Evolutionary conservation across 2,329 filamentous ascomycete genomes (phyloP).

Genomic region (Didymella keratinophila): DNA sequence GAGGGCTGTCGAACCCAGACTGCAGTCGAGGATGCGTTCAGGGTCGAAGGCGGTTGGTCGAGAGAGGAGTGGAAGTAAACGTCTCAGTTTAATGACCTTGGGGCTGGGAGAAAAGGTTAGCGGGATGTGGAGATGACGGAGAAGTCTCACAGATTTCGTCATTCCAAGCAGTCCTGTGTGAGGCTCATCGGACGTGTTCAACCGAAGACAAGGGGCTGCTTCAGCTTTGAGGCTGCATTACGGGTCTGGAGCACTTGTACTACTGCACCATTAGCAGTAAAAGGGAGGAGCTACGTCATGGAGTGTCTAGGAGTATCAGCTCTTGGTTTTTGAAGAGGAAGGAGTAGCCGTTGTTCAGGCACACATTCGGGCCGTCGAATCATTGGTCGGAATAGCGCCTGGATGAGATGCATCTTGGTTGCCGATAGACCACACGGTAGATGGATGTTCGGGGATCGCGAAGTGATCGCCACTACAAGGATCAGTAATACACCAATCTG

Average conservation of each 20-base stretch:
- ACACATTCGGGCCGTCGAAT: background rate
- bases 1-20: slow-evolving; percentile 36
- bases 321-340: background rate
- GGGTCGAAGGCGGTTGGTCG: slow-evolving; percentile 16
- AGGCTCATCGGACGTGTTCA: background rate
- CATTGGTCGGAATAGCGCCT: background rate
- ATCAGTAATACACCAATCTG: slow-evolving; percentile 7
- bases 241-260: background rate
- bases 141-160: background rate
- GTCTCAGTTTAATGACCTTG: slow-evolving; percentile 36
- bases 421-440: background rate
- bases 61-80: slow-evolving; percentile 34
- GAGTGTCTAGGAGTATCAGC: background rate
- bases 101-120: slow-evolving; percentile 36
- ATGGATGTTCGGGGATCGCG: slow-evolving; percentile 11
- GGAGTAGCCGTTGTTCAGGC: background rate
- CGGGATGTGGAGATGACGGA: slow-evolving; percentile 32
- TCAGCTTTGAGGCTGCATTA: background rate
- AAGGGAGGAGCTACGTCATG: slow-evolving; percentile 1
- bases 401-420: background rate
- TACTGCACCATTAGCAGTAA: background rate
- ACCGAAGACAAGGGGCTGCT: background rate
- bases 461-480: slow-evolving; percentile 12
- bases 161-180: background rate
- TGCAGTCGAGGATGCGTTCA: slow-evolving; percentile 15